Evolutionary conservation across 2,329 filamentous ascomycete genomes (phyloP).

Genomic region (Epichloe gansuensis): DNA sequence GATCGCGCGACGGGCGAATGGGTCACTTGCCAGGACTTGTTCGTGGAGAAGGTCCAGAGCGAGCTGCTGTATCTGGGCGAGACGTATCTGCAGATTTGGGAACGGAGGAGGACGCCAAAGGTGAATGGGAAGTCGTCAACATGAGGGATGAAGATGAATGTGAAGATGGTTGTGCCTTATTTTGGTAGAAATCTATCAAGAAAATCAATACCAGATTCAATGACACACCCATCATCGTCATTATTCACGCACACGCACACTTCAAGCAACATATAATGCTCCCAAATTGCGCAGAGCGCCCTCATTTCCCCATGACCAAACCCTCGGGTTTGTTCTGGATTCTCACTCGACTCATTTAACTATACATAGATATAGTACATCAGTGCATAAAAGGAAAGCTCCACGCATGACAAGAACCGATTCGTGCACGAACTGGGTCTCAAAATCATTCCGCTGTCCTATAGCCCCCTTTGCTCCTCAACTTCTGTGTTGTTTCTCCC

Average conservation of each 20-base stretch:
- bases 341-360: not conserved
- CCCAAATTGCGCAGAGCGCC: too few species aligned
- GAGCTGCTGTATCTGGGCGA: conserved; percentile 89
- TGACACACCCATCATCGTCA: too few species aligned
- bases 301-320: not conserved
- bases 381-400: not conserved
- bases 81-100: conserved; percentile 94
- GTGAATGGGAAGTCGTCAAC: not conserved
- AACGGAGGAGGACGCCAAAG: conserved; percentile 48
- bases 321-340: not conserved
- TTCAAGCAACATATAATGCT: too few species aligned
- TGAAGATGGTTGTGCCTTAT: too few species aligned
- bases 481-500: not conserved
- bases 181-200: too few species aligned
- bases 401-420: not conserved
- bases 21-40: conserved; percentile 89
- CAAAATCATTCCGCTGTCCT: not conserved
- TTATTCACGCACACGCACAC: too few species aligned
- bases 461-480: not conserved
- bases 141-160: too few species aligned
- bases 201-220: too few species aligned
- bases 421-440: not conserved
- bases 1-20: conserved; percentile 75
- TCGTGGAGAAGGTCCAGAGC: conserved; percentile 75
- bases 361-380: conserved; percentile 5